Evolutionary conservation across 768 basidiomycete species (phyloP).

Genomic region (Xerocomellus chrysenteron): DNA sequence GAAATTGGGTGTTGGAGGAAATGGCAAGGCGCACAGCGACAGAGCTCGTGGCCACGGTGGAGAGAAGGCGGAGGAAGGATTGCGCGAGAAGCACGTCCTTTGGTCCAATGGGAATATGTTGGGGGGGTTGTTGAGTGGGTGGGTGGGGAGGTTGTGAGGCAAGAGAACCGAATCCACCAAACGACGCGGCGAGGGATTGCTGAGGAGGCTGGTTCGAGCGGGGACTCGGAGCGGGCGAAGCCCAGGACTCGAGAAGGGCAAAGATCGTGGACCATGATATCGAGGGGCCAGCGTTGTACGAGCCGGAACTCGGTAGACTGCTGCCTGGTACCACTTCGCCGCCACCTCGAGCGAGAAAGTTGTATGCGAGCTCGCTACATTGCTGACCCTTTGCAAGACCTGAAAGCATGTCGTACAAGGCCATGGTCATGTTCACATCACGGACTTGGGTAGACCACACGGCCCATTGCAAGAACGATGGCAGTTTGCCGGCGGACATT

Average conservation of each 20-base stretch:
- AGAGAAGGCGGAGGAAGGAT: conserved; percentile 77
- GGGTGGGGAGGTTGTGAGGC: conserved; percentile 25
- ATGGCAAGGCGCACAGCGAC: conserved; percentile 77
- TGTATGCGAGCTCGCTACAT: conserved; percentile 84
- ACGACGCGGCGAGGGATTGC: conserved; percentile 37
- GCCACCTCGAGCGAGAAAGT: conserved; percentile 80
- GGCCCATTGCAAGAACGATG: conserved; percentile 86
- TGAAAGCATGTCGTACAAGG: conserved; percentile 85
- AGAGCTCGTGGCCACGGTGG: conserved; percentile 72
- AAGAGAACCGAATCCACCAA: conserved; percentile 32
- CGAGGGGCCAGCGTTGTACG: conserved; percentile 47
- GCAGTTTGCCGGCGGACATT: conserved; percentile 59
- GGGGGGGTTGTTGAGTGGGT: conserved; percentile 37
- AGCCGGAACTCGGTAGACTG: conserved; percentile 40
- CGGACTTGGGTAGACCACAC: conserved; percentile 79
- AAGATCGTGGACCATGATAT: conserved; percentile 83
- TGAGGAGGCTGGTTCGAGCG: conserved; percentile 45
- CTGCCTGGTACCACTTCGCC: conserved; percentile 67
- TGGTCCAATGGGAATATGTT: conserved; percentile 49
- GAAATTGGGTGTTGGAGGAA: conserved; percentile 72
- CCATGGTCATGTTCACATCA: conserved; percentile 71
- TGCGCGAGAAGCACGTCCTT: conserved; percentile 79
- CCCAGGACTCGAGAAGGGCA: conserved; percentile 73
- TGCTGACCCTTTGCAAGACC: conserved; percentile 82
- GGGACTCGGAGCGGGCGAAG: conserved; percentile 47